A percentile compares a stretch with the other conserved stretches of the same genome.
phyloP scores from a whole-genome alignment of 2,329 filamentous ascomycete species.

The Verruconis gallopava region DNA sequence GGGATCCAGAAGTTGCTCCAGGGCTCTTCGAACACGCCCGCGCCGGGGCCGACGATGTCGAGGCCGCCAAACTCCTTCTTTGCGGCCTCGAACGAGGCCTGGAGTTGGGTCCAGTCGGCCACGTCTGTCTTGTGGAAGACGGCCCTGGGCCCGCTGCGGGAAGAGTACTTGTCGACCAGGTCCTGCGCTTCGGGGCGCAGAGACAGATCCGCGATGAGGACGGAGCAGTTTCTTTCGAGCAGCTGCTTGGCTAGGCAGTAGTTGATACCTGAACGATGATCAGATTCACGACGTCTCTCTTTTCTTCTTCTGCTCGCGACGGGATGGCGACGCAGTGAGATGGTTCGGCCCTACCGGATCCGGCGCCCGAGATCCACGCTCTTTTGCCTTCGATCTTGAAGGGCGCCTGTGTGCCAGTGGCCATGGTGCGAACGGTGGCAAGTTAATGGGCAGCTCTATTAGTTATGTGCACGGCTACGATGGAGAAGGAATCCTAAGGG shows the following conservation, averaged over 20 bases:
- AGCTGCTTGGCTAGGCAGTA: slow-evolving; percentile 33
- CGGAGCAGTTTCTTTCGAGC: slow-evolving; percentile 32
- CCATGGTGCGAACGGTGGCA: too few species aligned
- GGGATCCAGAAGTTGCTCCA: slow-evolving; percentile 38
- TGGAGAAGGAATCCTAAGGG: too few species aligned
- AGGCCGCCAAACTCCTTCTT: slow-evolving; percentile 21
- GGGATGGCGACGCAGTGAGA: too few species aligned
- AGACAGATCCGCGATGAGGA: slow-evolving; percentile 35
- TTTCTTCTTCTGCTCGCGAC: too few species aligned
- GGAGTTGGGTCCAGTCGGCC: slow-evolving; percentile 22
- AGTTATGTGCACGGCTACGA: too few species aligned
- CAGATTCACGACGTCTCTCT: too few species aligned
- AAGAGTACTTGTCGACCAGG: slow-evolving; percentile 25
- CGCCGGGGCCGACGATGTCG: slow-evolving; percentile 37
- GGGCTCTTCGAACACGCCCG: slow-evolving; percentile 36
- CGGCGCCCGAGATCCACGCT: slow-evolving; percentile 37
- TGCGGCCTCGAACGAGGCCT: slow-evolving; percentile 21
- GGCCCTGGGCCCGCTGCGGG: slow-evolving; percentile 21
- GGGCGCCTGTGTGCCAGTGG: slow-evolving; percentile 11
- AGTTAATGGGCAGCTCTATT: too few species aligned
- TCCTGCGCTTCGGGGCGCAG: slow-evolving; percentile 34
- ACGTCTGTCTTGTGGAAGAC: slow-evolving; percentile 34
- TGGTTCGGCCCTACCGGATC: slow-evolving; percentile 26
- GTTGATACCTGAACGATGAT: slow-evolving; percentile 37
- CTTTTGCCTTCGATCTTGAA: slow-evolving; percentile 32